These are phyloP conservation scores for Torulaspora globosa DNA, from an alignment of 1,139 yeast genomes.

Conservation along the genomic window DNA sequence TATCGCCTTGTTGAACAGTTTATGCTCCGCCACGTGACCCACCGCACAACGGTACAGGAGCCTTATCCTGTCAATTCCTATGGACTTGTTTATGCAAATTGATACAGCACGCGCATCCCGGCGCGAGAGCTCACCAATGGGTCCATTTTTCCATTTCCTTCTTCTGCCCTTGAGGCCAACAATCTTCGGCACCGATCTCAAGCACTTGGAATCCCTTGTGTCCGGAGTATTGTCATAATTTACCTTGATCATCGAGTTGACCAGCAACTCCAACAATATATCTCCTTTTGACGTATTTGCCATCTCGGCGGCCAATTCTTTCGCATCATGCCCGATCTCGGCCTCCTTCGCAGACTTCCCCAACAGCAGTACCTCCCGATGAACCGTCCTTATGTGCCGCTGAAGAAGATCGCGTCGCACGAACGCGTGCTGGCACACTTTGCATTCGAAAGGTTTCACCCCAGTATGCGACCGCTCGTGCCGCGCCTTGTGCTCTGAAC, in stretches of 20 bases:
- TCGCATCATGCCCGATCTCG: not conserved
- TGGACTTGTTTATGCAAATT: not conserved
- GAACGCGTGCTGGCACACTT: conserved; percentile 65
- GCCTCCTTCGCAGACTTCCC: conserved; percentile 2
- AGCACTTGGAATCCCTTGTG: too few species aligned
- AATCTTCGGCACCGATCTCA: too few species aligned
- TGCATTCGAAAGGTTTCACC: conserved; percentile 75
- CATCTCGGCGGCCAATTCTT: not conserved
- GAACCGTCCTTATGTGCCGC: conserved; percentile 76
- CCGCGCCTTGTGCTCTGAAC: conserved; percentile 77
- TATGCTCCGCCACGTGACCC: conserved; percentile 1
- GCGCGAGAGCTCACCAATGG: not conserved
- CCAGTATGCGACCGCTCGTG: conserved; percentile 84
- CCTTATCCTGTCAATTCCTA: not conserved
- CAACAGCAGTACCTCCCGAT: conserved; percentile 35
- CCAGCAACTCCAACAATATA: conserved; percentile 15
- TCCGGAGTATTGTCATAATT: conserved; percentile 2
- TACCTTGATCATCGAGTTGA: conserved; percentile 20
- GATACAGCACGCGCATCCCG: not conserved
- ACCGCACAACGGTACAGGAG: not conserved
- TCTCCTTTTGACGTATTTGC: conserved; percentile 8
- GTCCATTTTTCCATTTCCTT: not conserved
- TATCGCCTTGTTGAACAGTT: not conserved
- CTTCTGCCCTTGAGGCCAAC: not conserved
- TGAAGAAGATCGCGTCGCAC: conserved; percentile 73